Base-by-base conservation (phyloP, 1,139 yeast species). In the Fermentozyma sake region DNA sequence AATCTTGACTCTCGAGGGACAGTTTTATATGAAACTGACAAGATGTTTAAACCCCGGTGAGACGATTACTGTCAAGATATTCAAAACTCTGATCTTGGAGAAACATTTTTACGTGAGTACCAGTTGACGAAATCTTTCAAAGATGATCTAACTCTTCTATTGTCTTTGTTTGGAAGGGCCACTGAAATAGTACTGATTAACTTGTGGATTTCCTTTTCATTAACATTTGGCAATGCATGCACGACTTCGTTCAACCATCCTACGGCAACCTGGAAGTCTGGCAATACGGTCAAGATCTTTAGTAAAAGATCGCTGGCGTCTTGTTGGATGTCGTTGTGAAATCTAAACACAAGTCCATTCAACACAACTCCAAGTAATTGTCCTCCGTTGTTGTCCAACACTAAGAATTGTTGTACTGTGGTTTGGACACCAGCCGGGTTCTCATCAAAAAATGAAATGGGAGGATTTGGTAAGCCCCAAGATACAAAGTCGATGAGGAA, bases 391-490 rank as follows among this genome's bases (percentile, higher is more conserved):
- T 61, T 52, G 64, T 65, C 45, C 62, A 57, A 28, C 41, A 55
- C 33, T 30, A 62, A 37, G 28, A 58, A 59, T 29, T 44, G 45
- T 32, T 69, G 58, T 12, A 83, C 62, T 22, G 68, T 60, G 8
- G 52, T 46, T 32, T 75, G 68, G 39, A 87, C 72, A 16, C 69
- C 66, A 15, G 43, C 46, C 8, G 66, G 60, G 39, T 62, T 55
- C 16, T 72, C 76, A 29, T 76, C 73, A 30, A 72, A 61, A 19
- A 78, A 70, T 4, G 95, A 79, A 16, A 84, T 68, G 5, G 96
- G 95, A 3, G 95, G 87, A 11, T 73, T 65, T 21, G 73, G 79
- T 40, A 81, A 72, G 1, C 95, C 96, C 87, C 94, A 89, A 11
- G 87, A 76, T 20, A 84, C 58, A 24, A 84, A 66, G 52, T 87